Percentiles rank a stretch among this genome's conserved stretches.
phyloP scores from a whole-genome alignment of 768 basidiomycete species.

The Tulasnella sp. region DNA sequence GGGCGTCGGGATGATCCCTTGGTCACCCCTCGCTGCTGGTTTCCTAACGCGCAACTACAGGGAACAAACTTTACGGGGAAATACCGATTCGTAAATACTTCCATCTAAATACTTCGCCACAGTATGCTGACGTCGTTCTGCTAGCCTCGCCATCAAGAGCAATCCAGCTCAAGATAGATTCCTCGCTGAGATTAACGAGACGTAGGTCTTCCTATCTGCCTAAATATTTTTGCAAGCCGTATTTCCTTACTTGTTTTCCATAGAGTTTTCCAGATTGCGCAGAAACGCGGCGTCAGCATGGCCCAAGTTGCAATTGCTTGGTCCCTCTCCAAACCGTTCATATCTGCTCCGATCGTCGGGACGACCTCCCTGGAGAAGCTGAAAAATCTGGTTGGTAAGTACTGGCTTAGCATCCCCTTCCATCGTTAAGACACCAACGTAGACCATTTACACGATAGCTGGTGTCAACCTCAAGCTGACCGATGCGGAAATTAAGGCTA shows the following conservation, averaged over 20 bases:
- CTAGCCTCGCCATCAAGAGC: background rate
- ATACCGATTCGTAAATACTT: background rate
- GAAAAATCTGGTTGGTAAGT: conserved; percentile 2
- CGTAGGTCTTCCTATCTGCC: background rate
- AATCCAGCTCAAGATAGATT: background rate
- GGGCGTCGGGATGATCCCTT: conserved; percentile 34
- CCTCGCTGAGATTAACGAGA: conserved; percentile 1
- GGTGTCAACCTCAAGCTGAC: conserved; percentile 49
- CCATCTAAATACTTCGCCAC: background rate
- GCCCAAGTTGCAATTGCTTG: conserved; percentile 19
- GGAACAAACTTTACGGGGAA: conserved; percentile 12
- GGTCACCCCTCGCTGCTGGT: conserved; percentile 33
- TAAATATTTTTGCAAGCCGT: background rate
- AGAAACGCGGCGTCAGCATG: conserved; percentile 11
- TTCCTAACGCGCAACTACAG: conserved; percentile 26
- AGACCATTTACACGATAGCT: conserved; percentile 32
- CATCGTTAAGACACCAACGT: background rate
- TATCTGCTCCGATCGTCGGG: conserved; percentile 18
- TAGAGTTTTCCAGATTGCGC: background rate
- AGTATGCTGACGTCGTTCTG: too few relatives aligned
- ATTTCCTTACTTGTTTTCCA: too few relatives aligned
- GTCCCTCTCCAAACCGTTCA: conserved; percentile 5
- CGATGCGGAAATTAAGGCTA: conserved; percentile 52
- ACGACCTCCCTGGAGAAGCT: conserved; percentile 12
- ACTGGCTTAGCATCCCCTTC: background rate